Evolutionary conservation across 2,329 filamentous ascomycete genomes (phyloP), one percentile per base, ranked within the genome.

Genomic region (Phyllosticta citrichinensis): DNA sequence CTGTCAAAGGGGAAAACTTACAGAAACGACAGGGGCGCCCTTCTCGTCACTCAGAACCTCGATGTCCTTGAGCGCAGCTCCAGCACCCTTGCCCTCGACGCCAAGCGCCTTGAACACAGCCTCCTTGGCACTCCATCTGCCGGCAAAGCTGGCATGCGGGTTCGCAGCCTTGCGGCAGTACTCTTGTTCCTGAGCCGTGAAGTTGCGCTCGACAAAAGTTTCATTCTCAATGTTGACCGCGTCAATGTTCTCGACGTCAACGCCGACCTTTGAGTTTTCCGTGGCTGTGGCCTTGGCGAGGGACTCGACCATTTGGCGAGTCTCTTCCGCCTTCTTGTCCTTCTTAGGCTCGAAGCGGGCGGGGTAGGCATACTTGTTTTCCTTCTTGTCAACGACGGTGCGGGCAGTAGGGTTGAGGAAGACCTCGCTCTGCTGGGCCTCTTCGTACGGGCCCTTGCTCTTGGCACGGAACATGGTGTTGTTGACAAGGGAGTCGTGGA

Each of bases 381-480:
- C 87, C 82, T 96, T 97, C 81, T 91, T 92, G 79, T 97, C 89
- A 64, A 87, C 76, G 1, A 82, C 80, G 33, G 97, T 93, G 65
- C 94, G 91, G 61, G 91, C 91, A 63, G 91, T 86, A 5, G 95
- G 94, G 82, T 99, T 96, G 66, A 99, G 85, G 77, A 97, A 91
- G 66, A 99, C 88, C 65, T 87, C 84, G 75, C 84, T 84, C 77
- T 96, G 88, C 78, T 94, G 89, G 62, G 89, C 86, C 60, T 97
- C 91, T 54, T 86, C 86, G 79, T 97, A 99, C 53, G 94, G 95
- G 53, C 92, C 83, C 74, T 92, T 87, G 71, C 83, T 83, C 86
- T 99, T 99, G 75, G 95, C 92, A 64, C 96, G 91, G 77, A 99
- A 99, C 75, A 99, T 83, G 66, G 86, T 90, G 82, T 99, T 97